Evolutionary conservation across 306 rosid species (phyloP).

Genomic region (Parietaria judaica): DNA sequence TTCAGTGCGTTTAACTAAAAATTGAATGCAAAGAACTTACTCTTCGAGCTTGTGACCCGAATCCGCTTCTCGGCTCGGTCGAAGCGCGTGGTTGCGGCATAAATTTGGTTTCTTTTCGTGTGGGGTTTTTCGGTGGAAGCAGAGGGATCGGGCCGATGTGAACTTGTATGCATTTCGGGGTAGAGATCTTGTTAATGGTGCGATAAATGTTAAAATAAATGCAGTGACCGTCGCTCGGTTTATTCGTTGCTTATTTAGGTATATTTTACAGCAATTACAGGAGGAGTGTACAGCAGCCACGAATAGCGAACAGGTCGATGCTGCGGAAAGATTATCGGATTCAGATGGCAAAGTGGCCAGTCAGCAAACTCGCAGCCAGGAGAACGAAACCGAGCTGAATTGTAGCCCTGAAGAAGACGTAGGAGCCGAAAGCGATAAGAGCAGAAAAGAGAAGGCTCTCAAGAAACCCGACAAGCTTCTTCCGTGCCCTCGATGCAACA

Average conservation of each 20-base stretch:
- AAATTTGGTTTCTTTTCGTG: too few species aligned
- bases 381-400: conserved; percentile 14
- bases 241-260: too few species aligned
- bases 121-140: too few species aligned
- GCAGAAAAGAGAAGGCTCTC: conserved; percentile 31
- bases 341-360: conserved; percentile 9
- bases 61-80: too few species aligned
- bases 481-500: conserved; percentile 57
- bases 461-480: conserved; percentile 51
- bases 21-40: not conserved
- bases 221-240: too few species aligned
- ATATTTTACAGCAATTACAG: conserved; percentile 15
- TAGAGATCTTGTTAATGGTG: too few species aligned
- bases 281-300: conserved; percentile 23
- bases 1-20: not conserved
- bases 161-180: too few species aligned
- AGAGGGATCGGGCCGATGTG: too few species aligned
- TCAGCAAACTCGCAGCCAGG: conserved; percentile 7
- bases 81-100: too few species aligned
- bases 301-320: conserved; percentile 17
- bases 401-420: conserved; percentile 22
- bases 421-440: conserved; percentile 20
- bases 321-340: conserved; percentile 11
- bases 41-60: too few species aligned
- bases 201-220: too few species aligned